These are phyloP conservation scores for Salix koriyanagi DNA, from an alignment of 345 rosid genomes.

Conservation along the genomic window DNA sequence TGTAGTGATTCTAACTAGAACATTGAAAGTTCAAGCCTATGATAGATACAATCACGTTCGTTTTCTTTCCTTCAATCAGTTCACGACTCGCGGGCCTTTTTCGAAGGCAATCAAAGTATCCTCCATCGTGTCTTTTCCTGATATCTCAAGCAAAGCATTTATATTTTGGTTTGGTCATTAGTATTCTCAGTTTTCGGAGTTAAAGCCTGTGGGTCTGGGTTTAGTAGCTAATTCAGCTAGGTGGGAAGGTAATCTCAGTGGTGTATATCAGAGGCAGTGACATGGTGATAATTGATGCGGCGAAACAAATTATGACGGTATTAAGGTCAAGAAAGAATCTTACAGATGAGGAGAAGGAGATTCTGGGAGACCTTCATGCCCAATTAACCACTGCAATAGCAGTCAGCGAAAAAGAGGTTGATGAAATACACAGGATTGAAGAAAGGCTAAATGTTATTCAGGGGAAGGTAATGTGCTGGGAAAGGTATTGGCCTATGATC, in stretches of 20 bases:
- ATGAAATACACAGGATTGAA: conserved; percentile 39
- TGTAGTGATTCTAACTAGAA: no score
- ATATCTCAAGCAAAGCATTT: neutral
- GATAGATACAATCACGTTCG: no score
- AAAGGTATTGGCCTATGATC: conserved; percentile 66
- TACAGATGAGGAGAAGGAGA: conserved; percentile 45
- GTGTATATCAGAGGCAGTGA: neutral
- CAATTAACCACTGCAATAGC: conserved; percentile 46
- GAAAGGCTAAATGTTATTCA: conserved; percentile 43
- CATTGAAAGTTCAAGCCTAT: no score
- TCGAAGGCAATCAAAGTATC: no score
- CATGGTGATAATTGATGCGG: conserved; percentile 62
- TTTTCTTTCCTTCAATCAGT: no score
- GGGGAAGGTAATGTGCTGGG: conserved; percentile 65
- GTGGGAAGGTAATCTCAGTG: neutral
- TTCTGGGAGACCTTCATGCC: conserved; percentile 52
- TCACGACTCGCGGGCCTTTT: no score
- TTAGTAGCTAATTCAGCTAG: neutral
- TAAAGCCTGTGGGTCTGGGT: neutral
- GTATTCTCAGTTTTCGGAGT: no score
- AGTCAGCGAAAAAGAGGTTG: conserved; percentile 27
- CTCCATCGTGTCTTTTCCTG: no score
- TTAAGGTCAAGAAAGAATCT: conserved; percentile 57
- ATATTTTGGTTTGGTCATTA: neutral
- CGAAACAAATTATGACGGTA: conserved; percentile 46